These are phyloP conservation scores for Tremella yokohamensis DNA, from an alignment of 768 basidiomycete genomes.

Conservation along the genomic window DNA sequence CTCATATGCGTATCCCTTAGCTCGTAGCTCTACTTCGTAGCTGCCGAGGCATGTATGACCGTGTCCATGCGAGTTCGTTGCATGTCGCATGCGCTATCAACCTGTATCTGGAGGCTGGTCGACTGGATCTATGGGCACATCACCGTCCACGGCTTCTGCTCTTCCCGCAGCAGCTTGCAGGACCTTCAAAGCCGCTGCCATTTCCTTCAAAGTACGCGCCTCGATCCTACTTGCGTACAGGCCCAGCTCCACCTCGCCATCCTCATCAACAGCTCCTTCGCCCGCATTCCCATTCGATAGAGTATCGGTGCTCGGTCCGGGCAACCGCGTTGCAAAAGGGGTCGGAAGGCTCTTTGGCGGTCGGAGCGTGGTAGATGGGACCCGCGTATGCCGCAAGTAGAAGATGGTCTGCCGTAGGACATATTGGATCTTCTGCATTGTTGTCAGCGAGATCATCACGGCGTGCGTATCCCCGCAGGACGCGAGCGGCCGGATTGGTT, in stretches of 20 bases:
- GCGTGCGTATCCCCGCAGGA: not conserved
- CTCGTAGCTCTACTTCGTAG: too few relatives aligned
- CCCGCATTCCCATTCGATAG: not conserved
- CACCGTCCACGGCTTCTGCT: too few relatives aligned
- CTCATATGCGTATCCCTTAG: too few relatives aligned
- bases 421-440: slow-evolving; percentile 43
- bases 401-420: slow-evolving; percentile 45
- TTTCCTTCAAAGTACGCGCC: slow-evolving; percentile 23
- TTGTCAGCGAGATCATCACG: not conserved
- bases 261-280: not conserved
- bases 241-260: slow-evolving; percentile 24
- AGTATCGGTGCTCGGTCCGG: not conserved
- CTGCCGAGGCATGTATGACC: too few relatives aligned
- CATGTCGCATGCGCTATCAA: too few relatives aligned
- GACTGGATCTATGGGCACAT: too few relatives aligned
- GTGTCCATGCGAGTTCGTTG: too few relatives aligned
- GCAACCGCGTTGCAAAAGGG: slow-evolving; percentile 36
- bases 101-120: too few relatives aligned
- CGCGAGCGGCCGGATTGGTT: not conserved
- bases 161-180: too few relatives aligned
- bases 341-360: slow-evolving; percentile 37
- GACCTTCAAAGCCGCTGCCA: slow-evolving; percentile 17
- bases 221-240: slow-evolving; percentile 38
- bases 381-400: slow-evolving; percentile 39
- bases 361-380: slow-evolving; percentile 21